Evolutionary conservation across 1,284 basidiomycete genomes (phyloP), one percentile per base, ranked within the genome.

Genomic region (Cryptococcus floricola): DNA sequence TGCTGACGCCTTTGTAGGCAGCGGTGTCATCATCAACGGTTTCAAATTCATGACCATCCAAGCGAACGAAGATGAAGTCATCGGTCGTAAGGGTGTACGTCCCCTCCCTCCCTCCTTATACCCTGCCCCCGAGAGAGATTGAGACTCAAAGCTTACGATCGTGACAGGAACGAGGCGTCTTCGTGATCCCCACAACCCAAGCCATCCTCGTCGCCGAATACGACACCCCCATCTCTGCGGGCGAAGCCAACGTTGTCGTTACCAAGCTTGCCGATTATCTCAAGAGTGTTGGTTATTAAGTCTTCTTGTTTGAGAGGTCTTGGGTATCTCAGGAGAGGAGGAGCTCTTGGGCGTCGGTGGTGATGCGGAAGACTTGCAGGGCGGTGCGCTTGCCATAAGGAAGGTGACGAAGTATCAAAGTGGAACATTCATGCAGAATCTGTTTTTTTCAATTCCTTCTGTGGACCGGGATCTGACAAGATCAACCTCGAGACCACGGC

Each of bases 161-260:
- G 46, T 10, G 38, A 38, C 71, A 95, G 91, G 83, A 82, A 28
- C 85, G 91, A 73, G 95, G 94, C 2, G 83, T 83, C 56, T 79
- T 92, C 59, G 71, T 94, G 61, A 87, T 91, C 57, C 91, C 91
- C 81, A 97, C 93, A 27, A 88, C 83, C 65, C 89, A 92, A 72
- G 91, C 91, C 4, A 81, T 96, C 60, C 81, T 98, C 56, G 85
- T 98, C 25, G 83, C 86, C 13, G 85, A 87, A 74, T 97, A 97
- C 78, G 63, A 66, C 0, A 80, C 83, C 27, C 91, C 91, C 0
- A 79, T 76, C 41, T 71, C 78, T 27, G 87, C 87, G 2, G 72
- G 80, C 42, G 91, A 96, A 71, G 82, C 84, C 25, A 89, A 86
- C 47, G 75, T 83, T 19, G 69, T 91, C 34, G 89, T 90, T 28